Evolutionary conservation across 1,284 basidiomycete species (phyloP), one percentile per base, ranked within the genome.

Genomic region (Ceratobasidium sp.): DNA sequence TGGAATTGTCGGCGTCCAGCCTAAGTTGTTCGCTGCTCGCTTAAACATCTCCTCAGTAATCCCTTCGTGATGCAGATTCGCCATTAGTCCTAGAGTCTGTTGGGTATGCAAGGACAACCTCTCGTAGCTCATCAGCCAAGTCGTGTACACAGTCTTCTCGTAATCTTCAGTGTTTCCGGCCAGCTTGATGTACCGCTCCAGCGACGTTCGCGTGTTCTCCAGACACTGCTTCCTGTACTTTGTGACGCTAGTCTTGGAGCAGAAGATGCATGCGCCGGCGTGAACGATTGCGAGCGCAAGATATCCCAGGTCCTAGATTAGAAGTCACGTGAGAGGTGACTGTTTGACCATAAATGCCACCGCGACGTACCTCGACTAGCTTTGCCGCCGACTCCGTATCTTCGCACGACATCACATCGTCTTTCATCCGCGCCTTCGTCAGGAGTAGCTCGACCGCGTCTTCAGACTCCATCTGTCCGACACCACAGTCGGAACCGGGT

Each of bases 281-380:
- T 68, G 66, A 20, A 68, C 66, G 52, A 68, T 33, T 33, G 66
- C 66, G 7, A 68, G 48, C 10, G 66, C 46, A 4, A 68, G 46
- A 52, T 52, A 68, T 9, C 66, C 66, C 4, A 68, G 44, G 26
- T 50, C 46, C 46, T 68, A 23, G 6, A 40, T 20, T 40, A 28
- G 9, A 33, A 28, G 38, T 48, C 46, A 17, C 17, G 46, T 48
- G 12, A 48, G 46, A 17, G 10, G 33, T 4, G 33, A 33, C 33
- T 33, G 4, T 33, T 33, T 33, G 33, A 33, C 4, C 33, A 4
- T 33, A 33, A 33, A 33, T 33, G 4, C 33, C 33, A 33, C 33
- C 33, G 33, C 33, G 2, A 48, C 57, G 26, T 50, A 71, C 69
- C 69, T 71, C 17, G 2, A 70, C 28, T 1, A 70, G 33, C 20